These are phyloP conservation scores for Bonia amplexicaulis DNA, from an alignment of 176 grass and related monocot species.

Conservation along the genomic window DNA sequence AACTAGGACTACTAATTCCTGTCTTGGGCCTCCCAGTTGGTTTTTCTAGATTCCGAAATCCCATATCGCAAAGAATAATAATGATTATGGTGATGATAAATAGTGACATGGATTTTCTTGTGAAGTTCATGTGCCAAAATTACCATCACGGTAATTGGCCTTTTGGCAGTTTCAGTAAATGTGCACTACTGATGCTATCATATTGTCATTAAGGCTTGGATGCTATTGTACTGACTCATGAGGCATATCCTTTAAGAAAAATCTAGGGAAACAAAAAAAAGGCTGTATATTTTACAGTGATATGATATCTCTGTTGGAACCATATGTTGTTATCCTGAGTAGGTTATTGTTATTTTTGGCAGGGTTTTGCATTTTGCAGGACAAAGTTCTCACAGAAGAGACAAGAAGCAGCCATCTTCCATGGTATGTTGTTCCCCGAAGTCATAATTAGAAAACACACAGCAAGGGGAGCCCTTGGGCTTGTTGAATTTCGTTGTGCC, in stretches of 20 bases:
- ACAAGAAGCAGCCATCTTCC: neutral
- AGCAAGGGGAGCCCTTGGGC: neutral
- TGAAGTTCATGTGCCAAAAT: neutral
- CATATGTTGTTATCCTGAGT: neutral
- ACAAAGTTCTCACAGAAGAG: neutral
- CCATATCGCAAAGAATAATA: neutral
- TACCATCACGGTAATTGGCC: neutral
- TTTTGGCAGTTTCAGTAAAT: neutral
- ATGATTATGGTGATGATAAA: neutral
- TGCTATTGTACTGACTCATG: neutral
- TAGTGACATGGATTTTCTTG: neutral
- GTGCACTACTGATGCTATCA: neutral
- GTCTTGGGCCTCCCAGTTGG: neutral
- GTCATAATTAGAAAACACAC: neutral
- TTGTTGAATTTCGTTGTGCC: neutral
- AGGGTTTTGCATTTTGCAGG: constrained; percentile 12
- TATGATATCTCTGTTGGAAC: neutral
- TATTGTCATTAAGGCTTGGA: neutral
- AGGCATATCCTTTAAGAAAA: neutral
- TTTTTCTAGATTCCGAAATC: neutral
- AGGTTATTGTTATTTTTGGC: neutral
- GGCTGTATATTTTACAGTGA: neutral
- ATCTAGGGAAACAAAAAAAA: neutral
- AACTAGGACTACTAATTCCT: neutral
- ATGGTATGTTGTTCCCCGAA: neutral